Conservation (phyloP, 2,329 filamentous ascomycete genomes). For the Hymenoscyphus scutula region DNA sequence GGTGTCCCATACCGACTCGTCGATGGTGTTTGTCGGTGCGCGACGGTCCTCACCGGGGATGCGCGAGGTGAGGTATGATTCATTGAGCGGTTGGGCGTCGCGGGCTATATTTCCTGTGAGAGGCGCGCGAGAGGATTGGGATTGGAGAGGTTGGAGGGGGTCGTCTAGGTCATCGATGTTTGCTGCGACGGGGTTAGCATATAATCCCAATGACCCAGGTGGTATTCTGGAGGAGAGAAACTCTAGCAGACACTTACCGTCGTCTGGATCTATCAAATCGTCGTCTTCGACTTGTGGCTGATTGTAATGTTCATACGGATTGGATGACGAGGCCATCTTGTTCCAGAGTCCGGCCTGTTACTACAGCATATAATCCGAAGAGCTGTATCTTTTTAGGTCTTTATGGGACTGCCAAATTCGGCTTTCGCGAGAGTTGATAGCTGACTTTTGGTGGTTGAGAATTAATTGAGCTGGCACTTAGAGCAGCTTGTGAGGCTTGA, state of each 20-base stretch:
- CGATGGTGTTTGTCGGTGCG: constrained; percentile 88
- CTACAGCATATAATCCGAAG: constrained; percentile 1
- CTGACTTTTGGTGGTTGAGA: neutral
- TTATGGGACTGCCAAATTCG: neutral
- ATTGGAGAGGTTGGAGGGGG: constrained; percentile 75
- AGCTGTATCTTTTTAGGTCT: neutral
- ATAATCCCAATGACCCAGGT: neutral
- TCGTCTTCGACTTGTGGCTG: constrained; percentile 61
- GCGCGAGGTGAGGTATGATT: constrained; percentile 81
- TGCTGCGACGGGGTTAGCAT: constrained; percentile 20
- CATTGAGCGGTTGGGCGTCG: constrained; percentile 57
- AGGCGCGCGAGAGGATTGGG: constrained; percentile 69
- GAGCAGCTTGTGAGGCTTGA: neutral
- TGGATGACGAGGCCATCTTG: constrained; percentile 40
- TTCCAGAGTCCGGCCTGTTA: neutral
- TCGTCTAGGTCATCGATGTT: constrained; percentile 77
- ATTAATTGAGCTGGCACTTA: neutral
- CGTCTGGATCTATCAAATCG: constrained; percentile 76
- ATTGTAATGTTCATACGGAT: constrained; percentile 57
- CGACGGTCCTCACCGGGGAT: constrained; percentile 92
- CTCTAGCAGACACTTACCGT: constrained; percentile 53
- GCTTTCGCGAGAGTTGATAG: neutral
- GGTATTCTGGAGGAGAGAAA: constrained; percentile 1
- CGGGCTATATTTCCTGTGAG: constrained; percentile 76
- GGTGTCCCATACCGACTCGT: constrained; percentile 98